Evolutionary conservation across 140 eudicot species (phyloP).

Genomic region (Senecio squalidus): DNA sequence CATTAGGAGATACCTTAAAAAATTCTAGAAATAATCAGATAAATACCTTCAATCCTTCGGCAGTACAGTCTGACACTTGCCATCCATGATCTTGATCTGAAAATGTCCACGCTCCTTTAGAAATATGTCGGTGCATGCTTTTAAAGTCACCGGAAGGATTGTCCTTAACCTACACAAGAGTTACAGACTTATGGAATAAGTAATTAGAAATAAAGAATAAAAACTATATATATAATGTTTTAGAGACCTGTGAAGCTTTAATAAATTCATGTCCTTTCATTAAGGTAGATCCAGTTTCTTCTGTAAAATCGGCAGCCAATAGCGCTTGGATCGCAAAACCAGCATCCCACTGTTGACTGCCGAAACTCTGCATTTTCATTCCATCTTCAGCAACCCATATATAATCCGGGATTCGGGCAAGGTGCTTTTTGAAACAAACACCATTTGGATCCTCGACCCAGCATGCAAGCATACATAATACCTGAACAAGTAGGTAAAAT

Average conservation of each 20-base stretch:
- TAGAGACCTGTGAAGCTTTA: constrained; percentile 67
- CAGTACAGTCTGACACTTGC: constrained; percentile 90
- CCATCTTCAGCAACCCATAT: constrained; percentile 93
- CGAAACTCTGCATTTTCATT: constrained; percentile 93
- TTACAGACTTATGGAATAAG: not conserved
- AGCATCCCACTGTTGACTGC: constrained; percentile 79
- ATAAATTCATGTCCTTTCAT: constrained; percentile 64
- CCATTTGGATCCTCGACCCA: constrained; percentile 90
- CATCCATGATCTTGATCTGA: constrained; percentile 94
- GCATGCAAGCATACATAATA: constrained; percentile 68
- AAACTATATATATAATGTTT: not conserved
- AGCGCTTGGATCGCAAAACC: constrained; percentile 70
- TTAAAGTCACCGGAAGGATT: constrained; percentile 72
- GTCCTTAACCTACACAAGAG: constrained; percentile 46
- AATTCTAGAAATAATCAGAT: not conserved
- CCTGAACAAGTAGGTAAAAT: constrained; percentile 25
- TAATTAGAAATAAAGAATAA: not conserved
- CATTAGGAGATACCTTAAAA: not conserved
- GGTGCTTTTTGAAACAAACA: constrained; percentile 69
- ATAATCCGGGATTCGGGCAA: constrained; percentile 71
- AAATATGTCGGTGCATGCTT: constrained; percentile 76
- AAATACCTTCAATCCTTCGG: constrained; percentile 71
- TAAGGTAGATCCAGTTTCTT: constrained; percentile 51
- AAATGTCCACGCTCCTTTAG: constrained; percentile 90
- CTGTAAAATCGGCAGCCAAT: constrained; percentile 41